Evolutionary conservation across 495 filamentous ascomycete genomes (phyloP), one percentile per base, ranked within the genome.

Genomic region (Aspergillus haitiensis): DNA sequence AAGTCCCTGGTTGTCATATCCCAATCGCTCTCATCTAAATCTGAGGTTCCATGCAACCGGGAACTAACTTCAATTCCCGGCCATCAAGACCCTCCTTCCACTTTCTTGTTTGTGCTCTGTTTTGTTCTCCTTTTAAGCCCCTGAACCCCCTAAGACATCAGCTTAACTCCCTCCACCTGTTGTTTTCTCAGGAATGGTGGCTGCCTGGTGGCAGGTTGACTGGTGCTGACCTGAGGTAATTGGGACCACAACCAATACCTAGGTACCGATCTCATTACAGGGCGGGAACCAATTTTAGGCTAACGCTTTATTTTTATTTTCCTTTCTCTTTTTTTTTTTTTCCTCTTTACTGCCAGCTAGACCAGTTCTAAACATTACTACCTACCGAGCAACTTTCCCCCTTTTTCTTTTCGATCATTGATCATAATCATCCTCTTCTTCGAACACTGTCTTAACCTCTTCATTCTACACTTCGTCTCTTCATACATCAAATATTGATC

Each of bases 331-430:
- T 32, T 51, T 15, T 51, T 34, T 18, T 52, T 34, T 31, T 31
- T 52, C 9, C 16, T 12, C 48, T n/a, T 60, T 65, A 32, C 37
- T 53, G 63, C 63, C 63, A 65, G 52, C 59, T 65, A 61, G 61
- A 50, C 59, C 57, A 52, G 46, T 64, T 59, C 60, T 42, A 52
- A 45, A 52, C 60, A 58, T 33, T 35, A 16, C 31, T 27, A 16
- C 39, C 47, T 60, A 8, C 57, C 56, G 13, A 15, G 53, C 10
- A 21, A 44, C 18, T 27, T 39, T 39, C 50, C 36, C 42, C 18
- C 42, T 15, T 6, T 40, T 35, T 40, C 18, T 37, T 49, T 32
- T 5, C 16, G 21, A 48, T 46, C 7, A 31, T 34, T 31, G 37
- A 36, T 10, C 27, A 34, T 59, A 11, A 51, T 65, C 21, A 27